phyloP scores from a whole-genome alignment of 2,329 filamentous ascomycete genomes.

The Colletotrichum horii region DNA sequence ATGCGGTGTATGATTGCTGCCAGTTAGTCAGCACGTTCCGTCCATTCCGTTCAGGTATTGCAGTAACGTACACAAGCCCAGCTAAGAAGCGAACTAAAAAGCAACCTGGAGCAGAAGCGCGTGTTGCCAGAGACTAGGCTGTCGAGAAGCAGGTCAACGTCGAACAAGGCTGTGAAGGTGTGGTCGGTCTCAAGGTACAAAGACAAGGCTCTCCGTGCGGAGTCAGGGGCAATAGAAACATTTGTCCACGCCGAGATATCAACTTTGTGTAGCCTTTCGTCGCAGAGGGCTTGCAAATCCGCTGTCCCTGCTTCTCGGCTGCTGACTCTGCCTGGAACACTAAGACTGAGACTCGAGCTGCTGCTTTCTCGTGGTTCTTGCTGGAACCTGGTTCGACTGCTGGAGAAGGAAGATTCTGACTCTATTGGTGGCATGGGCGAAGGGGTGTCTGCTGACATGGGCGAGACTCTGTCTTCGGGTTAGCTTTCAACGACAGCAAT shows the following conservation, averaged over 20 bases:
- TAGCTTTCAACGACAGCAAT: background rate
- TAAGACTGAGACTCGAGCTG: background rate
- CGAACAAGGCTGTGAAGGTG: conserved; percentile 33
- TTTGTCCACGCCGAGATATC: background rate
- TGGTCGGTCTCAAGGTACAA: conserved; percentile 34
- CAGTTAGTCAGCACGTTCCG: background rate
- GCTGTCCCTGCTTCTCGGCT: background rate
- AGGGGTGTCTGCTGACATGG: background rate
- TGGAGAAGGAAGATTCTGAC: background rate
- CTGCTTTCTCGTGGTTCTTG: background rate
- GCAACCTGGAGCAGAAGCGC: conserved; percentile 32
- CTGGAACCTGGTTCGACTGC: background rate
- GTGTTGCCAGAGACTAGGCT: conserved; percentile 26
- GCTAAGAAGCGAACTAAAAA: conserved; percentile 24
- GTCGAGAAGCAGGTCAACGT: conserved; percentile 29
- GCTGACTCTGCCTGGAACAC: background rate
- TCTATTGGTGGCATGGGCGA: background rate
- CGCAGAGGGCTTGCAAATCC: background rate
- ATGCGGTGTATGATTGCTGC: conserved; percentile 3
- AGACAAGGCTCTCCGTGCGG: conserved; percentile 21
- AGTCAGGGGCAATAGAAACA: background rate
- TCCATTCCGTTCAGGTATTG: background rate
- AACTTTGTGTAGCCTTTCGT: background rate
- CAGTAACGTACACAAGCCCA: conserved; percentile 1
- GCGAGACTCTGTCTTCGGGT: background rate